These are phyloP conservation scores for Aspergillus eucalypticola DNA, from an alignment of 2,329 filamentous ascomycete species.

Conservation along the genomic window DNA sequence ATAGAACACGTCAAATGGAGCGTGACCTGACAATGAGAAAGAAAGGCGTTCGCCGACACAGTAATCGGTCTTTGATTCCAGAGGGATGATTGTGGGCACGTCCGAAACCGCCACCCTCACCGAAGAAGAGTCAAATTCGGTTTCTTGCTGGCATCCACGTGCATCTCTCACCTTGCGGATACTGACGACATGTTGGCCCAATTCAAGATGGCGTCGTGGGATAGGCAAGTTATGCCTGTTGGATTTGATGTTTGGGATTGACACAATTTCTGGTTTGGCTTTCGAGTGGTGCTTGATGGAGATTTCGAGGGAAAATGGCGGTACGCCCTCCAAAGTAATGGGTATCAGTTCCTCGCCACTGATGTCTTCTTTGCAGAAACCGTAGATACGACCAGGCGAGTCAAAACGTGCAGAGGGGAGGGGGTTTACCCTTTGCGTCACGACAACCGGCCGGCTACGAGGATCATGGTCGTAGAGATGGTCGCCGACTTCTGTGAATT, in stretches of 20 bases:
- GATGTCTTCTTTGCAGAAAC: conserved; percentile 86
- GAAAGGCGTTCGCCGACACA: conserved; percentile 94
- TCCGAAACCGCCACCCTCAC: conserved; percentile 93
- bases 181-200: conserved; percentile 85
- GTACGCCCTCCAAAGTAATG: conserved; percentile 75
- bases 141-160: conserved; percentile 79
- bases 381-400: conserved; percentile 89
- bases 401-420: conserved; percentile 79
- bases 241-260: conserved; percentile 74
- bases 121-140: conserved; percentile 68
- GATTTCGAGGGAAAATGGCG: conserved; percentile 88
- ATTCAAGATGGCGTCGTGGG: conserved; percentile 77
- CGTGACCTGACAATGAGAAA: conserved; percentile 85
- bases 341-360: conserved; percentile 84
- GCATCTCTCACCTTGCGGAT: conserved; percentile 88
- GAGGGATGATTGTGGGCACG: conserved; percentile 82
- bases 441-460: conserved; percentile 64
- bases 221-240: conserved; percentile 78
- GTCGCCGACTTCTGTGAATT: conserved; percentile 79
- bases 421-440: conserved; percentile 82
- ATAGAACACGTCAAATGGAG: conserved; percentile 92
- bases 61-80: conserved; percentile 83
- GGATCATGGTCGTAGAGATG: conserved; percentile 77
- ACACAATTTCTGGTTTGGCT: conserved; percentile 75
- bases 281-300: conserved; percentile 90